A percentile compares a stretch with the other conserved stretches of the same genome.
Evolutionary conservation across 2,329 filamentous ascomycete genomes (phyloP).

Genomic region (Venturia asperata): DNA sequence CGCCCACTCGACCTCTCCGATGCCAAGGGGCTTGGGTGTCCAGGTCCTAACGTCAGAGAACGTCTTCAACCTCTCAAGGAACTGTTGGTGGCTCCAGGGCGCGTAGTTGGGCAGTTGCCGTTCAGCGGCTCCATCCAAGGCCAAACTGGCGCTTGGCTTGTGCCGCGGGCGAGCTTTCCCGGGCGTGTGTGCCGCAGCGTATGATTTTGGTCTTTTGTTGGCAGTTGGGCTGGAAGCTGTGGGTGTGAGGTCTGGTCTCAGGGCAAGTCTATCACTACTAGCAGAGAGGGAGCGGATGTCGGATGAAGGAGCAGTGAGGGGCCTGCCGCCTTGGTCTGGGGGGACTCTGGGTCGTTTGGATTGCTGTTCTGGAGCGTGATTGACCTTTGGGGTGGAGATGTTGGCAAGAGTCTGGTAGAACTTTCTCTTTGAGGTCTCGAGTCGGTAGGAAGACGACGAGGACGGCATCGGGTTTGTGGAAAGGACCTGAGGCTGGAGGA

Average conservation of each 20-base stretch:
- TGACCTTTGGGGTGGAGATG: slow-evolving; percentile 43
- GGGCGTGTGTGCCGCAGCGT: not conserved
- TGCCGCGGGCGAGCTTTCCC: not conserved
- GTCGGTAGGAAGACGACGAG: not conserved
- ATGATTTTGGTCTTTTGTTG: not conserved
- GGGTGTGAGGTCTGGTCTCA: not conserved
- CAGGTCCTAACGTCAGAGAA: slow-evolving; percentile 89
- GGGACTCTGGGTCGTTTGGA: slow-evolving; percentile 31
- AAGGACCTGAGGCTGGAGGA: too few relatives aligned
- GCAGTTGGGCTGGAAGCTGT: not conserved
- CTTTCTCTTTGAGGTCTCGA: slow-evolving; percentile 54
- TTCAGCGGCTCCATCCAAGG: not conserved
- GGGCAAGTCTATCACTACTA: not conserved
- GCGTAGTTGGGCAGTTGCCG: slow-evolving; percentile 61
- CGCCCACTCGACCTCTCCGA: slow-evolving; percentile 91
- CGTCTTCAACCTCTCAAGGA: slow-evolving; percentile 72
- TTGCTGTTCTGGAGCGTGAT: slow-evolving; percentile 29
- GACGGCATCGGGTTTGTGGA: not conserved
- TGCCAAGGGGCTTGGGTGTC: slow-evolving; percentile 80
- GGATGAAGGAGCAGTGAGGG: slow-evolving; percentile 24
- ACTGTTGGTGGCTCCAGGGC: slow-evolving; percentile 75
- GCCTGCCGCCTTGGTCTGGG: slow-evolving; percentile 23
- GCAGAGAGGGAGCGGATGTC: not conserved
- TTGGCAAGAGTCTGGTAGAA: slow-evolving; percentile 68
- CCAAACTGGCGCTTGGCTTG: not conserved